Percentiles rank a stretch among this genome's conserved stretches.
Evolutionary conservation across 2,329 filamentous ascomycete species (phyloP).

Genomic region (Paracoccidioides lutzii): DNA sequence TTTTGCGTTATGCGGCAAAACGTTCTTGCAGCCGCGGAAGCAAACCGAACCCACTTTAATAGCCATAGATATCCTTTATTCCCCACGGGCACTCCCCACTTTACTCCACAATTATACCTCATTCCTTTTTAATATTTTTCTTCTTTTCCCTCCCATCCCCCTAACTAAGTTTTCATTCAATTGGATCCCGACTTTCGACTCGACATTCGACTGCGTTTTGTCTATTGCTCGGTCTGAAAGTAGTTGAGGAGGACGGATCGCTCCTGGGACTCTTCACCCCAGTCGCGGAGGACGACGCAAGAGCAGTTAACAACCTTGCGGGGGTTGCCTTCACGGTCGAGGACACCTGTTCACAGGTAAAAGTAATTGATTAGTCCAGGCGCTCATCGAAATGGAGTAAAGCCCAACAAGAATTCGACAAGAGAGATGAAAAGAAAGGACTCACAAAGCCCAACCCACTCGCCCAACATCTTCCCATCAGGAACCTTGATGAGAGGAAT

Average conservation of each 20-base stretch:
- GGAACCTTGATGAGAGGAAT: slow-evolving; percentile 99
- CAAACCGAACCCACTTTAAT: neutral
- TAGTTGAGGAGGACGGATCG: slow-evolving; percentile 99
- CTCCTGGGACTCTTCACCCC: slow-evolving; percentile 99
- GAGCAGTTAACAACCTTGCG: slow-evolving; percentile 99
- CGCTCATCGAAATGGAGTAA: neutral
- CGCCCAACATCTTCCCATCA: slow-evolving; percentile 98
- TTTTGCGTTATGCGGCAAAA: no score
- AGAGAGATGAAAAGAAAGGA: slow-evolving; percentile 24
- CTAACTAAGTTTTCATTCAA: neutral
- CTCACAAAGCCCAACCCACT: slow-evolving; percentile 99
- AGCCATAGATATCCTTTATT: neutral
- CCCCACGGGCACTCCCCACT: neutral
- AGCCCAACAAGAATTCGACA: neutral
- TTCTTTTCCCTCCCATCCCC: neutral
- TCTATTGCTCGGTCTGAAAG: slow-evolving; percentile 72
- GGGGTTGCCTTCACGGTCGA: slow-evolving; percentile 98
- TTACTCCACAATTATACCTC: neutral
- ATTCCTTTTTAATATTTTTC: neutral
- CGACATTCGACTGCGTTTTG: neutral
- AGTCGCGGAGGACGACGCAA: slow-evolving; percentile 98
- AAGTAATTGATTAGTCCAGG: slow-evolving; percentile 10
- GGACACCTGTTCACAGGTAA: slow-evolving; percentile 59
- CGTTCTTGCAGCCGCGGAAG: neutral
- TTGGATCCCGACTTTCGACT: neutral